Percentiles rank a stretch among this genome's conserved stretches.
These are phyloP conservation scores for Colletotrichum falcatum DNA, from an alignment of 2,329 filamentous ascomycete species.

Conservation along the genomic window DNA sequence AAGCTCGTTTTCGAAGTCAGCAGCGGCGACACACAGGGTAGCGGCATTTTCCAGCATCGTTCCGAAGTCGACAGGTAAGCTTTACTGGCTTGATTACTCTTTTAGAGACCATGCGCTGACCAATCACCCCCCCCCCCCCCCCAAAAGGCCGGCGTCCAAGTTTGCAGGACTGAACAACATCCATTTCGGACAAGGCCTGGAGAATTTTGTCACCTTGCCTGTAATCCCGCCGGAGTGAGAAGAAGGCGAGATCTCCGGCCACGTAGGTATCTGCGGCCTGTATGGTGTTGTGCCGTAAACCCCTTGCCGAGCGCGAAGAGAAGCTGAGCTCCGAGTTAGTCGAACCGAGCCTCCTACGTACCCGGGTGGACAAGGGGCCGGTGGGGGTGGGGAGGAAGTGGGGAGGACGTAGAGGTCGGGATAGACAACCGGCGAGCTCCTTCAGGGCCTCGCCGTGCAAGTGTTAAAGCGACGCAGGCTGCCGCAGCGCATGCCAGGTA, in stretches of 20 bases:
- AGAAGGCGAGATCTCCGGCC: neutral
- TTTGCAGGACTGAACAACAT: conserved; percentile 63
- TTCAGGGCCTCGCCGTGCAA: neutral
- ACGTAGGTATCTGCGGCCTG: too few relatives aligned
- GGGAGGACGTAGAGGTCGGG: neutral
- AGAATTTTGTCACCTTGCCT: conserved; percentile 66
- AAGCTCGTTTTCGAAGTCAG: conserved; percentile 67
- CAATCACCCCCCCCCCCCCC: too few relatives aligned
- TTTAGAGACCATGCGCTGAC: conserved; percentile 50
- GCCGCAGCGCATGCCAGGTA: neutral
- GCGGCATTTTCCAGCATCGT: conserved; percentile 67
- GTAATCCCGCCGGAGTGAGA: conserved; percentile 55
- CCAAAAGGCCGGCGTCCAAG: conserved; percentile 56
- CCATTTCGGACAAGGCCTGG: conserved; percentile 60
- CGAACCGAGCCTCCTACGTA: conserved; percentile 7
- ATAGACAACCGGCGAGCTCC: neutral
- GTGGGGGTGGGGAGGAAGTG: conserved; percentile 26
- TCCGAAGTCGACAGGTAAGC: conserved; percentile 60
- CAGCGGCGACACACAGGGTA: conserved; percentile 69
- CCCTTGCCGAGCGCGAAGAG: neutral
- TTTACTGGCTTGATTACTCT: conserved; percentile 48
- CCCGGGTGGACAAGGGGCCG: conserved; percentile 2
- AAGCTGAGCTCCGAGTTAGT: neutral
- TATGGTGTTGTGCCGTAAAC: neutral
- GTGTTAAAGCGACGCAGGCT: conserved; percentile 13